These are phyloP conservation scores for Dothideomycetes sp. DNA, from an alignment of 2,329 filamentous ascomycete species.

Conservation along the genomic window DNA sequence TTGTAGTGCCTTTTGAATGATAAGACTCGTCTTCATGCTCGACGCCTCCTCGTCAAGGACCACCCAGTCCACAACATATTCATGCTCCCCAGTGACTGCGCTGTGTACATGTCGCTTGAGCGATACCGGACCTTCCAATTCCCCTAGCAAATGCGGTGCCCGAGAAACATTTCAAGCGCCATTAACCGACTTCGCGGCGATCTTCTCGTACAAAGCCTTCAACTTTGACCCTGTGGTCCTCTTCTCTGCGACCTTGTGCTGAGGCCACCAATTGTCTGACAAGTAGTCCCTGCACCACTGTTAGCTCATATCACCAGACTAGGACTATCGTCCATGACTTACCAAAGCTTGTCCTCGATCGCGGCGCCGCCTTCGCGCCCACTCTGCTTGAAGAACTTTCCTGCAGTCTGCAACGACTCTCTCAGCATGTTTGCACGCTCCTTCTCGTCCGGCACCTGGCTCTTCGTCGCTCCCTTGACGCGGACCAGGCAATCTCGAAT, in stretches of 20 bases:
- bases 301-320: slow-evolving; percentile 5
- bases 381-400: slow-evolving; percentile 47
- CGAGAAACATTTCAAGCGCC: neutral
- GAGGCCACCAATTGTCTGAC: slow-evolving; percentile 24
- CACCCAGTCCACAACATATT: too few relatives aligned
- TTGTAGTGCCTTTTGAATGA: too few relatives aligned
- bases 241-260: slow-evolving; percentile 21
- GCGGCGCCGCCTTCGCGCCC: slow-evolving; percentile 16
- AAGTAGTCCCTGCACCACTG: slow-evolving; percentile 17
- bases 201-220: slow-evolving; percentile 25
- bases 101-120: too few relatives aligned
- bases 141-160: too few relatives aligned
- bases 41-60: too few relatives aligned
- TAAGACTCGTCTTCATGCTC: too few relatives aligned
- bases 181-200: slow-evolving; percentile 10
- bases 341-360: slow-evolving; percentile 22
- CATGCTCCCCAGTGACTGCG: too few relatives aligned
- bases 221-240: slow-evolving; percentile 24
- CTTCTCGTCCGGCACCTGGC: slow-evolving; percentile 51
- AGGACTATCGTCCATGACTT: neutral
- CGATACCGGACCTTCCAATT: too few relatives aligned
- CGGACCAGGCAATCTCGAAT: slow-evolving; percentile 49
- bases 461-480: slow-evolving; percentile 50
- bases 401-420: slow-evolving; percentile 49
- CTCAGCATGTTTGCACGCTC: slow-evolving; percentile 52